phyloP scores from a whole-genome alignment of 1,139 yeast species.

The Suzukiozyma palmioleophila region DNA sequence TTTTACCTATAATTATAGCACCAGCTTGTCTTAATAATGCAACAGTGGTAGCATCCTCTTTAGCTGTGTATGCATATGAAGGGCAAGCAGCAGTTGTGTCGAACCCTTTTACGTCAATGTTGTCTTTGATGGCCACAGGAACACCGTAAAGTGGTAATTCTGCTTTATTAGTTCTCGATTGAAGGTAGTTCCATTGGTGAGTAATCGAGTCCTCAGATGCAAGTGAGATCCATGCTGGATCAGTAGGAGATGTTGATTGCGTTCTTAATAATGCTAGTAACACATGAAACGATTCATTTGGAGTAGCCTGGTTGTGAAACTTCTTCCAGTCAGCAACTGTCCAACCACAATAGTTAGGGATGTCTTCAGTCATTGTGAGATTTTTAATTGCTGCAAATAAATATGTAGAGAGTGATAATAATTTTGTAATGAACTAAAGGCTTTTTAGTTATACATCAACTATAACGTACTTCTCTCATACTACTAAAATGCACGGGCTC shows the following conservation, averaged over 20 bases:
- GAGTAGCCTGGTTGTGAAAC: constrained; percentile 61
- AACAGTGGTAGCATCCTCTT: constrained; percentile 71
- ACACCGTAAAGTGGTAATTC: constrained; percentile 76
- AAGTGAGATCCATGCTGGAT: constrained; percentile 89
- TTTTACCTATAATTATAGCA: constrained; percentile 87
- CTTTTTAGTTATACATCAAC: no score
- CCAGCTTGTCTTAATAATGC: constrained; percentile 70
- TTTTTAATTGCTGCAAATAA: neutral
- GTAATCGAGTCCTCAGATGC: constrained; percentile 54
- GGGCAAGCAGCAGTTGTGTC: constrained; percentile 96
- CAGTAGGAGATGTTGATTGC: constrained; percentile 46
- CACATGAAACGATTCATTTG: constrained; percentile 53
- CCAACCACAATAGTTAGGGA: constrained; percentile 27
- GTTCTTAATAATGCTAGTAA: constrained; percentile 45
- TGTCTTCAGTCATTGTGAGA: constrained; percentile 1
- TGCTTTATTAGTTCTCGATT: constrained; percentile 51
- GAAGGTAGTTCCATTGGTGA: constrained; percentile 78
- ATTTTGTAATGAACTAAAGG: no score
- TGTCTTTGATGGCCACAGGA: constrained; percentile 91
- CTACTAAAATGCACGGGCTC: no score
- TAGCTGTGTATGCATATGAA: constrained; percentile 63
- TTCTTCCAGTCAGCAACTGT: constrained; percentile 58
- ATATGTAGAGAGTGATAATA: neutral
- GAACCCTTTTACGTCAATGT: constrained; percentile 80
- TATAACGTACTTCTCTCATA: no score